Evolutionary conservation across 345 rosid species (phyloP).

Genomic region (Laguncularia racemosa): DNA sequence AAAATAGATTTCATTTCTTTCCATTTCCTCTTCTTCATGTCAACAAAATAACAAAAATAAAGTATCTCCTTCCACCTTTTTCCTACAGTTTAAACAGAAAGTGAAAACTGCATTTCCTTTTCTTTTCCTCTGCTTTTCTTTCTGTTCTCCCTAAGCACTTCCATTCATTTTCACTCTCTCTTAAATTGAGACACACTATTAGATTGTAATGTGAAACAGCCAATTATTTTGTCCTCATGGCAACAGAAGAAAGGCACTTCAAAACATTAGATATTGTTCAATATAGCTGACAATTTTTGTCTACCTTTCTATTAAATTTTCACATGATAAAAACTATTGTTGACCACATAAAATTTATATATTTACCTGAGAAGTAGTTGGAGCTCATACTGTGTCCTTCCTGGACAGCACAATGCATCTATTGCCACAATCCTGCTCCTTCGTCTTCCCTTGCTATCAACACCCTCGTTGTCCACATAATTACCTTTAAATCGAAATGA

Average conservation of each 20-base stretch:
- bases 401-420: constrained; percentile 70
- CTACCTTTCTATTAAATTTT: not conserved
- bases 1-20: no score
- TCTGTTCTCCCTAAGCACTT: no score
- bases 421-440: constrained; percentile 67
- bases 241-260: not conserved
- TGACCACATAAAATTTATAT: not conserved
- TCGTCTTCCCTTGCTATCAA: constrained; percentile 54
- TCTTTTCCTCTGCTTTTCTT: no score
- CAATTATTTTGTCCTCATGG: no score
- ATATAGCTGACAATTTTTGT: not conserved
- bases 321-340: not conserved
- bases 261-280: not conserved
- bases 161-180: no score
- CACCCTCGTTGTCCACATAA: constrained; percentile 47
- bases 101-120: no score
- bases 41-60: no score
- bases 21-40: no score
- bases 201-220: no score
- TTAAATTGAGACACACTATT: no score
- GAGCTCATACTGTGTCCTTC: constrained; percentile 47
- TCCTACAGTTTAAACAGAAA: no score
- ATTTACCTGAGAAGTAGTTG: constrained; percentile 60
- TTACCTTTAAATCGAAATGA: constrained; percentile 85
- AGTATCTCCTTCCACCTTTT: no score